Percentiles rank a stretch among this genome's conserved stretches.
These are phyloP conservation scores for Capronia coronata DNA, from an alignment of 2,329 filamentous ascomycete genomes.

Conservation along the genomic window DNA sequence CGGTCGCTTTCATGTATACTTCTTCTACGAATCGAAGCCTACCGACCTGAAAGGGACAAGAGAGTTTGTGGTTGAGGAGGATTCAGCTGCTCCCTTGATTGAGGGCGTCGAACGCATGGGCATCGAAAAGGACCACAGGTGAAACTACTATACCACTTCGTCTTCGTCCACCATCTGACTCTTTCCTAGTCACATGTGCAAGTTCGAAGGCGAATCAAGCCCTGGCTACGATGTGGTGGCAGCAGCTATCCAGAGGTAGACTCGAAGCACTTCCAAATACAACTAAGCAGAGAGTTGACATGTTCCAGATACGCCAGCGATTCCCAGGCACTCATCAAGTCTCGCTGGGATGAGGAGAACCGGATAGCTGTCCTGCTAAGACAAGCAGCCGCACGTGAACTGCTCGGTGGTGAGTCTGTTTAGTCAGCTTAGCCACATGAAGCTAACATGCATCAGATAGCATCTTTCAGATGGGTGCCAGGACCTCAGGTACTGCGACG, in stretches of 20 bases:
- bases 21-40: constrained; percentile 68
- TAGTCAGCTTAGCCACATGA: background rate
- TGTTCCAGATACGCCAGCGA: constrained; percentile 42
- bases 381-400: constrained; percentile 36
- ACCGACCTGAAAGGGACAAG: constrained; percentile 61
- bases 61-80: constrained; percentile 61
- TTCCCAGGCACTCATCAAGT: constrained; percentile 49
- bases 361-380: constrained; percentile 34
- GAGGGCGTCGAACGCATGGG: constrained; percentile 66
- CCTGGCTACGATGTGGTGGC: constrained; percentile 57
- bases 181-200: constrained; percentile 57
- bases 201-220: constrained; percentile 57
- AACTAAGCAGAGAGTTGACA: constrained; percentile 7
- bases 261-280: background rate
- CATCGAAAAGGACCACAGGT: constrained; percentile 61
- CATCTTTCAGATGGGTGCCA: constrained; percentile 9
- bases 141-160: background rate
- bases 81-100: constrained; percentile 62
- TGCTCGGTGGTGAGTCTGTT: constrained; percentile 32
- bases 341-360: constrained; percentile 56
- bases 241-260: constrained; percentile 38
- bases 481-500: constrained; percentile 7
- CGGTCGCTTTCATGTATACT: constrained; percentile 64
- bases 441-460: constrained; percentile 12
- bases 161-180: background rate